These are phyloP conservation scores for Laetiporus sulphureus DNA, from an alignment of 1,284 basidiomycete genomes.

Conservation along the genomic window DNA sequence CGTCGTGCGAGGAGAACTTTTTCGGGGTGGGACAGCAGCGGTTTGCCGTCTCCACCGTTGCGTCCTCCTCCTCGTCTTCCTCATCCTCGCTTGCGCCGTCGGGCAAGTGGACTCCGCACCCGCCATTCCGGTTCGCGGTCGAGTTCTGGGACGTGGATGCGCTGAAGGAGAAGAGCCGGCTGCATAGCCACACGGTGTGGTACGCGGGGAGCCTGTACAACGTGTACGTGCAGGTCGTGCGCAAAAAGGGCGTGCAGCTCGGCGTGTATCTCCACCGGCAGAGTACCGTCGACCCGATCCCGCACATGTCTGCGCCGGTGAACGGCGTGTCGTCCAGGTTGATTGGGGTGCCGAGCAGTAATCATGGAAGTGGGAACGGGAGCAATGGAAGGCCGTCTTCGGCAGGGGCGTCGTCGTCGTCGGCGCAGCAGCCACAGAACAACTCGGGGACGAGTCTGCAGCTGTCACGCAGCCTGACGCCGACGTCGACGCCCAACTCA, in stretches of 20 bases:
- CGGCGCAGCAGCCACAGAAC: constrained; percentile 18
- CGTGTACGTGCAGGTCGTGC: constrained; percentile 82
- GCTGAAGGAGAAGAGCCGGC: constrained; percentile 78
- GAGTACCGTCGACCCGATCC: constrained; percentile 67
- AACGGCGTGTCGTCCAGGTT: constrained; percentile 9
- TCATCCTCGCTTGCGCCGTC: constrained; percentile 23
- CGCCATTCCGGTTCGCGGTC: constrained; percentile 79
- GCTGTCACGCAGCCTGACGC: constrained; percentile 33
- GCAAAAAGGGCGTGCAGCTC: constrained; percentile 71
- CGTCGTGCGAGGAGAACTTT: constrained; percentile 47
- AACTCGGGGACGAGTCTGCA: constrained; percentile 32
- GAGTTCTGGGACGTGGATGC: constrained; percentile 88
- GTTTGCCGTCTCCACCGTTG: constrained; percentile 34
- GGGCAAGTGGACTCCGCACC: constrained; percentile 54
- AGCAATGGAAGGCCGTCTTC: constrained; percentile 10
- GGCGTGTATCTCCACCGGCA: constrained; percentile 91
- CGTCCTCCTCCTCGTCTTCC: constrained; percentile 17
- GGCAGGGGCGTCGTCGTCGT: constrained; percentile 12
- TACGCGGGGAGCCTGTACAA: constrained; percentile 78
- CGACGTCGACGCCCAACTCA: constrained; percentile 18
- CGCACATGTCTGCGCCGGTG: constrained; percentile 27
- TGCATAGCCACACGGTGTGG: constrained; percentile 74
- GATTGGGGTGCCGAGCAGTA: not conserved
- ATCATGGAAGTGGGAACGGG: not conserved
- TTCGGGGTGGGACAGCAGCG: constrained; percentile 56